Evolutionary conservation across 1,284 basidiomycete genomes (phyloP).

Genomic region (Abortiporus biennis): DNA sequence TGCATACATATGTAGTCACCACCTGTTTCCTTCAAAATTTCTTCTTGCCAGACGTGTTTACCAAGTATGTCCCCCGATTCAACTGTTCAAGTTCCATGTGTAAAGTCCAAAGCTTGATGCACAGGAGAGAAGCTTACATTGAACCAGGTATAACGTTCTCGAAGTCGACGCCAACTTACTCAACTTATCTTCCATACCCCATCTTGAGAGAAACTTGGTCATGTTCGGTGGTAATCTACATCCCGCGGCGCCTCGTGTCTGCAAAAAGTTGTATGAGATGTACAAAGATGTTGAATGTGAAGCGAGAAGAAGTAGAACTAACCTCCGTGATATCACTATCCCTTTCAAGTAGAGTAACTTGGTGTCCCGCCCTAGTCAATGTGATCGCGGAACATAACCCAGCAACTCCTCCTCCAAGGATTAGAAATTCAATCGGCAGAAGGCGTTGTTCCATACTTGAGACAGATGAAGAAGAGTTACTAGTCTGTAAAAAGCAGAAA

Average conservation of each 20-base stretch:
- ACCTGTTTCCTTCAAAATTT: conserved; percentile 21
- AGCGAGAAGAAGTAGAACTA: conserved; percentile 3
- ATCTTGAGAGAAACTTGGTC: conserved; percentile 21
- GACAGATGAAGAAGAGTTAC: conserved; percentile 2
- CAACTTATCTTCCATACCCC: conserved; percentile 23
- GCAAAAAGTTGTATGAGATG: neutral
- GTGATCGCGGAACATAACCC: conserved; percentile 25
- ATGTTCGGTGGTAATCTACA: conserved; percentile 23
- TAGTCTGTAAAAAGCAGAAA: too few species aligned
- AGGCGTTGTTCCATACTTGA: conserved; percentile 6
- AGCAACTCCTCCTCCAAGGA: conserved; percentile 25
- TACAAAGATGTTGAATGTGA: too few species aligned
- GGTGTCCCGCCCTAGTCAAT: conserved; percentile 23
- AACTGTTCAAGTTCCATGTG: conserved; percentile 15
- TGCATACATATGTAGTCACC: conserved; percentile 22
- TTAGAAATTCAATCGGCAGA: conserved; percentile 22
- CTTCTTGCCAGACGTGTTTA: conserved; percentile 20
- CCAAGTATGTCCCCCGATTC: conserved; percentile 17
- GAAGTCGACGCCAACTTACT: conserved; percentile 11
- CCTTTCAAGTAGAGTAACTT: conserved; percentile 25
- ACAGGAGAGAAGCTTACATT: conserved; percentile 10
- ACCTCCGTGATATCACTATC: conserved; percentile 14
- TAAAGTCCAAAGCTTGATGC: neutral
- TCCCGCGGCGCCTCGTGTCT: conserved; percentile 18
- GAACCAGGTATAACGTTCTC: conserved; percentile 8